These are phyloP conservation scores for Adansonia gregorii DNA, from an alignment of 441 rosid species.

Conservation along the genomic window DNA sequence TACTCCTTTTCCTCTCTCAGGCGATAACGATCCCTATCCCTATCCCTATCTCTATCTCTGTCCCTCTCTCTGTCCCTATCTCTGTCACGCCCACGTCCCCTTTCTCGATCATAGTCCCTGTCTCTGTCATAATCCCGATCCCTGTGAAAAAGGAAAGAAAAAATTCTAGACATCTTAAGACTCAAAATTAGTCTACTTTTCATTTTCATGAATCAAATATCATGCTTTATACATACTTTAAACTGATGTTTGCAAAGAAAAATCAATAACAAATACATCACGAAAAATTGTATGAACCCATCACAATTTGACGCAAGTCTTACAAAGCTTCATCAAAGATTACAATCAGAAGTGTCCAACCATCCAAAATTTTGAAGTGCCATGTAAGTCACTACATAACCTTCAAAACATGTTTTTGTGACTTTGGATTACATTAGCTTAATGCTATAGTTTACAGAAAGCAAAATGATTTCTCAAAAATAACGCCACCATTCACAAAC, in stretches of 20 bases:
- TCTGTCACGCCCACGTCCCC: slow-evolving; percentile 31
- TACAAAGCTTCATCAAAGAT: not conserved
- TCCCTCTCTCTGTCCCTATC: slow-evolving; percentile 52
- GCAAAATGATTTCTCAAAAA: not conserved
- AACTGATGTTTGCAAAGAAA: not conserved
- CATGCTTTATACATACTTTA: not conserved
- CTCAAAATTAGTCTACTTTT: not conserved
- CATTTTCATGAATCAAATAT: not conserved
- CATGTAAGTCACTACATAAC: not conserved
- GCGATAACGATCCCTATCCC: slow-evolving; percentile 55
- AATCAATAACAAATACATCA: not conserved
- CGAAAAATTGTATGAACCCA: not conserved
- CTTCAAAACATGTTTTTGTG: not conserved
- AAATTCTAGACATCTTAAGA: slow-evolving; percentile 20
- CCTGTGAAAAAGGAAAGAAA: slow-evolving; percentile 31
- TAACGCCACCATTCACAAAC: not conserved
- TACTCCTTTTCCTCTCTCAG: slow-evolving; percentile 65
- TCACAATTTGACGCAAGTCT: not conserved
- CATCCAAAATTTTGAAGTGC: not conserved
- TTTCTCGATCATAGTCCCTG: slow-evolving; percentile 49
- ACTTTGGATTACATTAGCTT: not conserved
- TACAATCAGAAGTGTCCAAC: not conserved
- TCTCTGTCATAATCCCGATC: slow-evolving; percentile 43
- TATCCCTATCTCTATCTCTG: slow-evolving; percentile 38
- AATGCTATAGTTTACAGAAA: not conserved